These are phyloP conservation scores for Hyaloscypha bicolor DNA, from an alignment of 495 filamentous ascomycete species.

Conservation along the genomic window DNA sequence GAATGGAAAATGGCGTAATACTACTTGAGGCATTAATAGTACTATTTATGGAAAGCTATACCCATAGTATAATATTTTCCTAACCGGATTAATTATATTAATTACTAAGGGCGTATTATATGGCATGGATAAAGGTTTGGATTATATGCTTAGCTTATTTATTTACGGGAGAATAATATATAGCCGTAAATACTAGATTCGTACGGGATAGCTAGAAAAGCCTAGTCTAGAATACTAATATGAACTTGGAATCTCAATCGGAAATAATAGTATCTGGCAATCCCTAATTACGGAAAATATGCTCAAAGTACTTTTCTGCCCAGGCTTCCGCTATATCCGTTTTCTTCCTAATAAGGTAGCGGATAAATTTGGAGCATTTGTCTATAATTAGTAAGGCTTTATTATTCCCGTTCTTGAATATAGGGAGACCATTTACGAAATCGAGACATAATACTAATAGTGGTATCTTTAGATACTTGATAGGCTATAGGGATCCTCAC, in stretches of 20 bases:
- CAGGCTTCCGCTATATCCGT: background rate
- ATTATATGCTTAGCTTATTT: background rate
- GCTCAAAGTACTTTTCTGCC: background rate
- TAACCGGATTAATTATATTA: background rate
- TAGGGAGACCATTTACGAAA: background rate
- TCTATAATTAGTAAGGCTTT: background rate
- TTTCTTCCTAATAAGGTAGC: background rate
- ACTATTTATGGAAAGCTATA: background rate
- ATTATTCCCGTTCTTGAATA: background rate
- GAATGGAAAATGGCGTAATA: background rate
- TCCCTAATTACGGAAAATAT: background rate
- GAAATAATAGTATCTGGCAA: background rate
- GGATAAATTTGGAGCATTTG: background rate
- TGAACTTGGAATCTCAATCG: background rate
- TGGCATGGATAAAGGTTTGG: background rate
- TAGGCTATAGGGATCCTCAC: background rate
- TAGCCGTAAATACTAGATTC: background rate
- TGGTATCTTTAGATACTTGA: background rate
- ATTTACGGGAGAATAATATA: background rate
- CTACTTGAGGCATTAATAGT: background rate
- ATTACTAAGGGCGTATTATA: background rate
- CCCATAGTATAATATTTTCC: background rate
- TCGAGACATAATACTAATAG: background rate
- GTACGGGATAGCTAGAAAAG: background rate
- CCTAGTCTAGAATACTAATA: background rate